These are phyloP conservation scores for Candida ponderosae DNA, from an alignment of 805 yeast genomes.

Conservation along the genomic window DNA sequence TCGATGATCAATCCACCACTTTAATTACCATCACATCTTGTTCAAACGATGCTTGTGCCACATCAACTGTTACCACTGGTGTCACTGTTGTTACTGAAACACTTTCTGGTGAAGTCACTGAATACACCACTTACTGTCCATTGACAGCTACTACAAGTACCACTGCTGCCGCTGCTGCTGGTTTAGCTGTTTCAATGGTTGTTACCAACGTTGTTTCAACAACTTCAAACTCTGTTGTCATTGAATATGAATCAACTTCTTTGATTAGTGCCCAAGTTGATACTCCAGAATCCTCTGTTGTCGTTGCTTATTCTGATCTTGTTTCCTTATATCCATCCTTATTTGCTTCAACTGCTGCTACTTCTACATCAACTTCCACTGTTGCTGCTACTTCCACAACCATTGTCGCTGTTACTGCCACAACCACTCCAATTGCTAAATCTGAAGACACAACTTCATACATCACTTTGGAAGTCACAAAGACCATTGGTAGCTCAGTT, in stretches of 20 bases:
- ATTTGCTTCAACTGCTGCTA: too few relatives aligned
- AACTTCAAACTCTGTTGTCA: not conserved
- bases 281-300: not conserved
- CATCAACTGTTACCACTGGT: conserved; percentile 24
- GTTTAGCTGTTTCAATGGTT: too few relatives aligned
- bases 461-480: not conserved
- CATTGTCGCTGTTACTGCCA: not conserved
- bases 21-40: conserved; percentile 30
- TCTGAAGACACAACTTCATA: not conserved
- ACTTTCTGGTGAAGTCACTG: conserved; percentile 14
- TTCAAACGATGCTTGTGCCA: conserved; percentile 24
- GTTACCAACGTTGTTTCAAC: too few relatives aligned
- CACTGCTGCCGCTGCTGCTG: not conserved
- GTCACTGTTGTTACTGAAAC: conserved; percentile 12
- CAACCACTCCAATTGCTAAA: not conserved
- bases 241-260: not conserved
- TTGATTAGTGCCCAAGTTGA: not conserved
- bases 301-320: not conserved
- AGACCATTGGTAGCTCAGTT: not conserved
- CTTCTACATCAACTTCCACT: too few relatives aligned
- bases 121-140: conserved; percentile 28
- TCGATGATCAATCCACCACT: conserved; percentile 17
- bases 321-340: not conserved
- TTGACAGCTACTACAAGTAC: conserved; percentile 5
- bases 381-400: not conserved